These are phyloP conservation scores for Punica granatum DNA, from an alignment of 345 rosid species.

Conservation along the genomic window DNA sequence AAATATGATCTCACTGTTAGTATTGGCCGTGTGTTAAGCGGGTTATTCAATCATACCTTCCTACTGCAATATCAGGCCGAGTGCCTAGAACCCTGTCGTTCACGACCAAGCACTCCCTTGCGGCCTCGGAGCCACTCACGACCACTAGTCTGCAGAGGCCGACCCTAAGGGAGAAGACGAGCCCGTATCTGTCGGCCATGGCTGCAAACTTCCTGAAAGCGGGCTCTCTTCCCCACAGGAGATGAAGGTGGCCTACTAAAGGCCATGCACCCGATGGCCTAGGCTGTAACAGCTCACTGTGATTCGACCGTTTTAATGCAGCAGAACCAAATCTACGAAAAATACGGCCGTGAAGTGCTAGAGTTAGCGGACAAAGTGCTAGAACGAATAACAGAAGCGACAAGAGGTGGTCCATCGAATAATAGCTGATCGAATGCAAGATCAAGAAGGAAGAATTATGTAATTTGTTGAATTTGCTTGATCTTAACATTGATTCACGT, in stretches of 20 bases:
- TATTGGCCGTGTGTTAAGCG: too few species aligned
- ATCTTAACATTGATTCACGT: too few species aligned
- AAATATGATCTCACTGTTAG: too few species aligned
- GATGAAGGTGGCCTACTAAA: constrained; percentile 18
- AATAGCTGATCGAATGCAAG: too few species aligned
- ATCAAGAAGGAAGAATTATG: too few species aligned
- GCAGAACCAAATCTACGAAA: neutral
- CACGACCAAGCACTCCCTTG: constrained; percentile 11
- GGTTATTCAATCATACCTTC: neutral
- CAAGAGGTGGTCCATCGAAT: neutral
- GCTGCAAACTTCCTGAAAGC: constrained; percentile 5
- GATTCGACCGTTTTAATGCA: neutral
- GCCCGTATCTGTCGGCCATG: constrained; percentile 11
- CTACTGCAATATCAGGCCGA: constrained; percentile 3
- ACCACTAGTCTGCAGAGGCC: constrained; percentile 5
- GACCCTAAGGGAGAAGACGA: constrained; percentile 10
- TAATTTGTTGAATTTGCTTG: too few species aligned
- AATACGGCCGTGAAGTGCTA: neutral
- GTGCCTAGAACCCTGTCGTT: constrained; percentile 6
- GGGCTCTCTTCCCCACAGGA: constrained; percentile 4
- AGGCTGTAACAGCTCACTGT: neutral
- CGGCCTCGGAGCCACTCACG: constrained; percentile 12
- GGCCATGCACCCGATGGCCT: constrained; percentile 14
- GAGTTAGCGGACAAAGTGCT: neutral
- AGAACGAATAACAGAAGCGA: neutral